A percentile compares a stretch with the other conserved stretches of the same genome.
phyloP scores from a whole-genome alignment of 2,329 filamentous ascomycete species.

The Fusarium veterinarium region DNA sequence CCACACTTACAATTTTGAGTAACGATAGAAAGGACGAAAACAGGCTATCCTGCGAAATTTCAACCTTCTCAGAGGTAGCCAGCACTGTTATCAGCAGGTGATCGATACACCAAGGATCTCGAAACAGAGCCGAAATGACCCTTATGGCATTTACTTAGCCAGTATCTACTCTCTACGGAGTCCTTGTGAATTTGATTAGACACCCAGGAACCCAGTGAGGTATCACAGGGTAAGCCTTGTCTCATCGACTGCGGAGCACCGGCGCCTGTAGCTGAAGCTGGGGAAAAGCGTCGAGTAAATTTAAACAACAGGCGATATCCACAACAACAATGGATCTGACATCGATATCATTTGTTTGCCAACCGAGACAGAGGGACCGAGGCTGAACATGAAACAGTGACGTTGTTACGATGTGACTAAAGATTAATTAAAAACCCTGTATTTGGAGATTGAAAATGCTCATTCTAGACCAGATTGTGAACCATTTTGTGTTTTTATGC shows the following conservation, averaged over 20 bases:
- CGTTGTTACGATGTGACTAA: slow-evolving; percentile 15
- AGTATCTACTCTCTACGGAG: neutral
- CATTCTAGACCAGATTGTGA: neutral
- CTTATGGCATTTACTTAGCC: neutral
- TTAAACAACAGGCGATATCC: slow-evolving; percentile 12
- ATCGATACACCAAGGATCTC: slow-evolving; percentile 2
- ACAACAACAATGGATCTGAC: neutral
- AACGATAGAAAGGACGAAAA: neutral
- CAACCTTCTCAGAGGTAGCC: neutral
- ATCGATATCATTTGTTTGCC: neutral
- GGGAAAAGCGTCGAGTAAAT: neutral
- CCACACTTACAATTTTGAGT: neutral
- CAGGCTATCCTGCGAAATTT: neutral
- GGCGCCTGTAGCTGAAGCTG: slow-evolving; percentile 20
- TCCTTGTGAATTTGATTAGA: neutral
- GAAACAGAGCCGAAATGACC: slow-evolving; percentile 38
- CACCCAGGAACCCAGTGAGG: neutral
- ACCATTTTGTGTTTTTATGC: neutral
- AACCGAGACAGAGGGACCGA: slow-evolving; percentile 3
- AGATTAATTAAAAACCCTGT: slow-evolving; percentile 1
- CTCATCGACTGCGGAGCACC: slow-evolving; percentile 26
- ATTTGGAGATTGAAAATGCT: slow-evolving; percentile 1
- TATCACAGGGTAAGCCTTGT: slow-evolving; percentile 10
- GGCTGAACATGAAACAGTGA: slow-evolving; percentile 29
- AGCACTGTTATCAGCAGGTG: neutral